Conservation (phyloP, 1,284 basidiomycete species). For the Cryptococcus hybrid region DNA sequence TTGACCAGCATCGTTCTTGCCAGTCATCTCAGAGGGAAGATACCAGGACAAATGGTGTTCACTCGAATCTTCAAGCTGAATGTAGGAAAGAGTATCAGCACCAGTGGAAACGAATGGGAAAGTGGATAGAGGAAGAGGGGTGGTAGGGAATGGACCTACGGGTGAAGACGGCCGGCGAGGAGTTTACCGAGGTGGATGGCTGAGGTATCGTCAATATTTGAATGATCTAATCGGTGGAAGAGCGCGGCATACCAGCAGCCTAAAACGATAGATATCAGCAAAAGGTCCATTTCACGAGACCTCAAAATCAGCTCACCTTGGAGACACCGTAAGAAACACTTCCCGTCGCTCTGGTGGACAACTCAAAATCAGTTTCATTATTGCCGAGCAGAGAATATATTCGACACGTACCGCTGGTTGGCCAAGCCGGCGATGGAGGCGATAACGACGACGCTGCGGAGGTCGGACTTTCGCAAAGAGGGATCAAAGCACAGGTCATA, state of each 20-base stretch:
- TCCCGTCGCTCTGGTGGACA: slow-evolving; percentile 22
- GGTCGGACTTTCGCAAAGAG: slow-evolving; percentile 41
- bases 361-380: background rate
- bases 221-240: background rate
- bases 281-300: too few relatives aligned
- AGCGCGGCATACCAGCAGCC: slow-evolving; percentile 16
- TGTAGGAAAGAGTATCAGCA: background rate
- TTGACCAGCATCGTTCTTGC: slow-evolving; percentile 9
- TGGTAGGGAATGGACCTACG: slow-evolving; percentile 15
- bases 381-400: background rate
- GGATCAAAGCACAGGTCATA: slow-evolving; percentile 40
- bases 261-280: background rate
- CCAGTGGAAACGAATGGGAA: background rate
- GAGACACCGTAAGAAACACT: slow-evolving; percentile 44
- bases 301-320: slow-evolving; percentile 29
- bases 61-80: slow-evolving; percentile 42
- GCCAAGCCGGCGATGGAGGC: slow-evolving; percentile 43
- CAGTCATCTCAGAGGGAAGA: slow-evolving; percentile 46
- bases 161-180: slow-evolving; percentile 33
- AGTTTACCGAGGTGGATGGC: slow-evolving; percentile 32
- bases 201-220: background rate
- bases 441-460: slow-evolving; percentile 42
- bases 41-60: slow-evolving; percentile 37
- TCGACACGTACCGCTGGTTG: slow-evolving; percentile 31
- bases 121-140: background rate